Conservation (phyloP, 2,329 filamentous ascomycete genomes). For the Meredithiella fracta region DNA sequence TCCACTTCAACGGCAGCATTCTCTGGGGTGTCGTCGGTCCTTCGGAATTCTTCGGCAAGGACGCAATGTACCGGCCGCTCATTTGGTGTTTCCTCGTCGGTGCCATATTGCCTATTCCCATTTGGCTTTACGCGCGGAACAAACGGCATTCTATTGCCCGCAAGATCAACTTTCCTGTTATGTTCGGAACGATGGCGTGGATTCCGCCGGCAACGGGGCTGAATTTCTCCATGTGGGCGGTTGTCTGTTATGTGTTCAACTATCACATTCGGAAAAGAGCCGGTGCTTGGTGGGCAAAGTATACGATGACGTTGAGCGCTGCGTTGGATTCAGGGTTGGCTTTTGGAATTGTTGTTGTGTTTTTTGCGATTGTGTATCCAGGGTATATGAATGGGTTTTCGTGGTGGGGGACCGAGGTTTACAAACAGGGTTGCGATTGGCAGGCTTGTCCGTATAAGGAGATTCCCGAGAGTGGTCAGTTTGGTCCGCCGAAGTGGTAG, state of each 20-base stretch:
- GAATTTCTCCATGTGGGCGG: constrained; percentile 75
- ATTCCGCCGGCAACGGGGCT: constrained; percentile 75
- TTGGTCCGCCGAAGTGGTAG: constrained; percentile 48
- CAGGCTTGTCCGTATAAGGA: constrained; percentile 55
- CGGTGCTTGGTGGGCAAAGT: constrained; percentile 73
- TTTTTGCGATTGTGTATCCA: constrained; percentile 74
- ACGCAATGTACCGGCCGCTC: constrained; percentile 56
- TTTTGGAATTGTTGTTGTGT: constrained; percentile 67
- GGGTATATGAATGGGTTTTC: constrained; percentile 55
- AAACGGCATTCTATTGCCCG: constrained; percentile 46
- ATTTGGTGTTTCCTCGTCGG: constrained; percentile 73
- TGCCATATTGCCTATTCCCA: constrained; percentile 52
- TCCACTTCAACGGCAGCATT: constrained; percentile 81
- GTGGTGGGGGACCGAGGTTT: constrained; percentile 83
- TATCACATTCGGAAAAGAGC: constrained; percentile 53
- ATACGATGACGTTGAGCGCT: constrained; percentile 75
- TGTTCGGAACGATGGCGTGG: constrained; percentile 71
- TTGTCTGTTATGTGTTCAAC: constrained; percentile 78
- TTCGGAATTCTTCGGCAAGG: constrained; percentile 61
- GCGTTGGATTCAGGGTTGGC: constrained; percentile 71
- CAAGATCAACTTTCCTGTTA: constrained; percentile 65
- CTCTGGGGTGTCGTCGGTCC: constrained; percentile 82
- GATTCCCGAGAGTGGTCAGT: constrained; percentile 45
- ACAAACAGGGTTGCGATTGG: constrained; percentile 76
- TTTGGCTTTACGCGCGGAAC: constrained; percentile 54